Percentiles rank a stretch among this genome's conserved stretches.
Conservation (phyloP, 1,139 yeast genomes). For the Pneumocystis oryctolagi region DNA sequence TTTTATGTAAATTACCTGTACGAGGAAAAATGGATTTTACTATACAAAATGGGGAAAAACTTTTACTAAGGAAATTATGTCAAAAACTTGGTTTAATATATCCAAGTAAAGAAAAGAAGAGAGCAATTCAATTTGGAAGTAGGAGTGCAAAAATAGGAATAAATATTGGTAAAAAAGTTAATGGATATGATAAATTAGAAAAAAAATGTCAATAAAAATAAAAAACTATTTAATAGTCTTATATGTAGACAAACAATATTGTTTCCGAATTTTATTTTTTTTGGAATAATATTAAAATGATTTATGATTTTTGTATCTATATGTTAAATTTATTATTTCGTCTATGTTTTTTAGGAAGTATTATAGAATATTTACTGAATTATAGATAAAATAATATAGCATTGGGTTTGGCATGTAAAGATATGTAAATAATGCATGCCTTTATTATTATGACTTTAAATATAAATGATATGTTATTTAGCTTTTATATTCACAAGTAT, state of each 20-base stretch:
- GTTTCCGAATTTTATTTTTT: neutral
- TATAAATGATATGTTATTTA: too few relatives aligned
- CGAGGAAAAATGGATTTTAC: conserved; percentile 20
- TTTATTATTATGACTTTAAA: too few relatives aligned
- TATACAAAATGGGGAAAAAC: conserved; percentile 37
- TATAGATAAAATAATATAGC: too few relatives aligned
- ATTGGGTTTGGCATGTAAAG: too few relatives aligned
- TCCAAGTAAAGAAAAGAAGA: conserved; percentile 54
- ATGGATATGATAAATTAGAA: conserved; percentile 39
- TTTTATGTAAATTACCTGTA: conserved; percentile 30
- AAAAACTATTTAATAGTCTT: neutral
- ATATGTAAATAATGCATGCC: too few relatives aligned
- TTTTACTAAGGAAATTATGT: conserved; percentile 51
- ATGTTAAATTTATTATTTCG: neutral
- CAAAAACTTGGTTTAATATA: conserved; percentile 20
- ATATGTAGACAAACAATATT: neutral
- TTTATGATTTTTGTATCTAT: neutral
- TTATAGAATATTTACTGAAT: too few relatives aligned
- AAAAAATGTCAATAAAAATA: conserved; percentile 21
- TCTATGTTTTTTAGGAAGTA: too few relatives aligned
- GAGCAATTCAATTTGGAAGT: conserved; percentile 96
- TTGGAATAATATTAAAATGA: neutral
- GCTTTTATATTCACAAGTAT: neutral
- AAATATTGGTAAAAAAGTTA: conserved; percentile 43
- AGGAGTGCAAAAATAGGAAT: conserved; percentile 82